phyloP scores from a whole-genome alignment of 352 stramenopile genomes.

The Globisporangium cederbergense region DNA sequence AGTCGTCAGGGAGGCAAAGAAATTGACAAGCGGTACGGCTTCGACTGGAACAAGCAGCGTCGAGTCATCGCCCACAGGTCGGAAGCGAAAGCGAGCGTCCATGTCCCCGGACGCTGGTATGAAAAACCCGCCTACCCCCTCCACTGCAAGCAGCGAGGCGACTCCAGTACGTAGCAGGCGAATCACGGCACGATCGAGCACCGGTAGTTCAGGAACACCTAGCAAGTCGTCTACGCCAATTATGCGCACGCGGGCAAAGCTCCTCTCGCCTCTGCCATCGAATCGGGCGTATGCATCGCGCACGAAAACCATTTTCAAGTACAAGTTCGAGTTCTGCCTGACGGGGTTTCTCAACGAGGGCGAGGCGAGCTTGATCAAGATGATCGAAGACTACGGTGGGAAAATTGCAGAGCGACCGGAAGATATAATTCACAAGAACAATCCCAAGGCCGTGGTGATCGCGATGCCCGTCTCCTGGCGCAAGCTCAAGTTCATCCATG shows the following conservation, averaged over 20 bases:
- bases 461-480: constrained; percentile 70
- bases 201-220: constrained; percentile 14
- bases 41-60: constrained; percentile 15
- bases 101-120: constrained; percentile 27
- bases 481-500: constrained; percentile 81
- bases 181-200: neutral
- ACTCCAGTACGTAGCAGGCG: neutral
- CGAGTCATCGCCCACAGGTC: constrained; percentile 17
- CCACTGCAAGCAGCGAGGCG: neutral
- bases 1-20: neutral
- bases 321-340: constrained; percentile 75
- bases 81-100: constrained; percentile 28
- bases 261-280: constrained; percentile 46
- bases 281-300: constrained; percentile 44
- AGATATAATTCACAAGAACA: constrained; percentile 44
- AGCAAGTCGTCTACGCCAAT: constrained; percentile 37
- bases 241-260: constrained; percentile 44
- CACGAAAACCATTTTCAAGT: constrained; percentile 62
- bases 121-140: neutral
- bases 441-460: constrained; percentile 64
- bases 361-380: constrained; percentile 40
- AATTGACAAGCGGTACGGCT: neutral
- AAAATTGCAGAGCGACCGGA: constrained; percentile 47
- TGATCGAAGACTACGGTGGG: constrained; percentile 68
- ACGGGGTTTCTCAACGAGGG: constrained; percentile 61